A percentile compares a stretch with the other conserved stretches of the same genome.
phyloP scores from a whole-genome alignment of 169 alveolate genomes.

The Plasmodium cynomolgi region DNA sequence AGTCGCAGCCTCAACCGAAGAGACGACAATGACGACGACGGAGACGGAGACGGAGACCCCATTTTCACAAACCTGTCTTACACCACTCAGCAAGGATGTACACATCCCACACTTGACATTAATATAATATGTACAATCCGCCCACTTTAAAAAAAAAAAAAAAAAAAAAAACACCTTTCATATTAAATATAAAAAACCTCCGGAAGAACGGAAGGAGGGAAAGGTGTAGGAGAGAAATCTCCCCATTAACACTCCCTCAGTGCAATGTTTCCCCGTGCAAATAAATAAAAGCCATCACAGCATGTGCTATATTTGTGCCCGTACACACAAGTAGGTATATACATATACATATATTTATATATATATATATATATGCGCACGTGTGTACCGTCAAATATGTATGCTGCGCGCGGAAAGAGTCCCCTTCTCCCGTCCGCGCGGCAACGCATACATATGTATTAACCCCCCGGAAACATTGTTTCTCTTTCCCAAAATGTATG shows the following conservation, averaged over 20 bases:
- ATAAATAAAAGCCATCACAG: not conserved
- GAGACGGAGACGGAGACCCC: not conserved
- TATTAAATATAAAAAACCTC: not conserved
- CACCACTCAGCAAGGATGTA: no score
- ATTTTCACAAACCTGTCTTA: not conserved
- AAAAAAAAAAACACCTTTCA: not conserved
- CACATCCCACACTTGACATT: no score
- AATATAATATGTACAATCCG: no score
- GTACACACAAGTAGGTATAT: not conserved
- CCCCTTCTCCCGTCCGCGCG: not conserved
- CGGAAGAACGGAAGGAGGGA: not conserved
- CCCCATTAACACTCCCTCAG: not conserved
- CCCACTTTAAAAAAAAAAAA: no score
- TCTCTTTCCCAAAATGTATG: not conserved
- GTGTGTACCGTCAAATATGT: not conserved
- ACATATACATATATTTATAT: not conserved
- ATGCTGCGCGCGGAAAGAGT: not conserved
- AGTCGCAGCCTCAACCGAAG: not conserved
- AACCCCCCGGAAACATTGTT: not conserved
- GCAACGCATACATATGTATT: not conserved
- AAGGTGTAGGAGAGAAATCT: not conserved
- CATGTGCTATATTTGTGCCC: not conserved
- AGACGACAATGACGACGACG: no score
- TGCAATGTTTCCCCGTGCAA: not conserved
- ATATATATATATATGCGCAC: not conserved